Evolutionary conservation across 2,329 filamentous ascomycete genomes (phyloP).

Genomic region (Trichoderma sp.): DNA sequence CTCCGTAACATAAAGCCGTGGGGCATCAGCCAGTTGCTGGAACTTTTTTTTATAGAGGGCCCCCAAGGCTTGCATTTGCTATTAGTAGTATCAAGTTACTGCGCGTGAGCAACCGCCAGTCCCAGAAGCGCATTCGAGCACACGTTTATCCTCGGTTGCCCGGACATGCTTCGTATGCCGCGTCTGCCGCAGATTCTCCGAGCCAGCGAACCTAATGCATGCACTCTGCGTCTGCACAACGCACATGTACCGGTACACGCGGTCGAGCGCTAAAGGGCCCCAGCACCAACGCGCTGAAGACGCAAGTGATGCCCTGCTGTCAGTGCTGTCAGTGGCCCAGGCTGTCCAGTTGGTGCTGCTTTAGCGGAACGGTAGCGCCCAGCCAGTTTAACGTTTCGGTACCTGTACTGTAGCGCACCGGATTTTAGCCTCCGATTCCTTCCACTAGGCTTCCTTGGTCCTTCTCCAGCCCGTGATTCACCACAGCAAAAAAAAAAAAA

Average conservation of each 20-base stretch:
- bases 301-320: not conserved
- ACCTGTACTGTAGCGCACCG: not conserved
- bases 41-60: not conserved
- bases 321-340: not conserved
- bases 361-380: not conserved
- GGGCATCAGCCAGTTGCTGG: not conserved
- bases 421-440: not conserved
- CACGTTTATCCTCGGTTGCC: not conserved
- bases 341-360: not conserved
- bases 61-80: not conserved
- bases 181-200: not conserved
- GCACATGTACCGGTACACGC: not conserved
- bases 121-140: slow-evolving; percentile 1
- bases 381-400: not conserved
- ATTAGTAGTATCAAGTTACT: not conserved
- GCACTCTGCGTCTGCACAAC: not conserved
- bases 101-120: not conserved
- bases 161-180: not conserved
- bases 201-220: not conserved
- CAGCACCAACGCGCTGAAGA: not conserved
- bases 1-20: not conserved
- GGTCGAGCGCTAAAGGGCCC: not conserved
- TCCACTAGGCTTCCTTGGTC: not conserved
- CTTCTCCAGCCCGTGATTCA: not conserved
- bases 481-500: not conserved